Evolutionary conservation across 2,329 filamentous ascomycete species (phyloP).

Genomic region (Phoma sp.): DNA sequence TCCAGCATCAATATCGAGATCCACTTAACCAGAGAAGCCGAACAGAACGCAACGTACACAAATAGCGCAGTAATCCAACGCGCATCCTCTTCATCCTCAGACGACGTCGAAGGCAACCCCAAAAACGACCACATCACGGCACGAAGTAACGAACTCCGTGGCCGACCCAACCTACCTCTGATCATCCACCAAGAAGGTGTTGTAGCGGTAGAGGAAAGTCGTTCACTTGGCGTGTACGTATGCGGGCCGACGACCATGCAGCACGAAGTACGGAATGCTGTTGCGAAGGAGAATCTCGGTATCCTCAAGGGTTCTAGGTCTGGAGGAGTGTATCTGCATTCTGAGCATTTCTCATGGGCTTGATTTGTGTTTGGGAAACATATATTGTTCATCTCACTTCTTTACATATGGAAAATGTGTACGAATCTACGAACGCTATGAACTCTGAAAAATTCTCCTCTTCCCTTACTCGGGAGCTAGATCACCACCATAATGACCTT

Average conservation of each 20-base stretch:
- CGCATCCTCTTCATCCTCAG: background rate
- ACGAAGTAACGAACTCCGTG: background rate
- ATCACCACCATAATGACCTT: too few species aligned
- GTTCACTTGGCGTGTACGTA: conserved; percentile 47
- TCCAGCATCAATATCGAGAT: background rate
- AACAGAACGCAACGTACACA: background rate
- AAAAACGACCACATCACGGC: background rate
- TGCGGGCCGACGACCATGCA: conserved; percentile 57
- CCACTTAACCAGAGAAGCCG: background rate
- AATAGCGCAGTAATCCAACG: background rate
- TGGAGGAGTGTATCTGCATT: conserved; percentile 55
- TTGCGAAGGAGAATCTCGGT: conserved; percentile 51
- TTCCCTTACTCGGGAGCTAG: too few species aligned
- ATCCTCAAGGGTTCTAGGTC: conserved; percentile 41
- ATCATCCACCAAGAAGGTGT: background rate
- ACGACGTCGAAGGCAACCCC: background rate
- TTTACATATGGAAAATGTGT: too few species aligned
- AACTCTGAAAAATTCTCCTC: too few species aligned
- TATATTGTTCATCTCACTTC: too few species aligned
- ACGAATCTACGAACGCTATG: too few species aligned
- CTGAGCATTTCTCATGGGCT: conserved; percentile 52
- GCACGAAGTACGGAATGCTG: conserved; percentile 56
- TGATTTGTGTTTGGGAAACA: background rate
- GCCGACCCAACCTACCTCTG: background rate
- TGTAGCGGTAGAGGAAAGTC: background rate